Evolutionary conservation across 2,329 filamentous ascomycete species (phyloP), one percentile per base, ranked within the genome.

Genomic region (Aspergillus nomiae): DNA sequence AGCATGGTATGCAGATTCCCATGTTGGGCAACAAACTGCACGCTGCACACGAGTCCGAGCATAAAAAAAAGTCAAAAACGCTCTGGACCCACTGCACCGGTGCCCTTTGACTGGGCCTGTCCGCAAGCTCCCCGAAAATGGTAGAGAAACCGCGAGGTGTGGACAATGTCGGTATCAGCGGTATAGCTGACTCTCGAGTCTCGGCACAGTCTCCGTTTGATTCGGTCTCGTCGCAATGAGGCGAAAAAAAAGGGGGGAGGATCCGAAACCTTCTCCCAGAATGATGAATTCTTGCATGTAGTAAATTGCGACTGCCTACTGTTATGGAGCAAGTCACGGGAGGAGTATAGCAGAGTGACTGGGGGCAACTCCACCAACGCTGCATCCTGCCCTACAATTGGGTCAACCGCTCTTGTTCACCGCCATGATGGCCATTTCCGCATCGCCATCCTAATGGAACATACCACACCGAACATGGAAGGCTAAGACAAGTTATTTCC

Each of bases 401-500:
- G 68, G 51, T 63, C 65, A 48, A 51, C 45, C 28, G 53, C 60
- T 46, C 46, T 56, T 64, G 61, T 69, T 66, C 68, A 70, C 68
- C 68, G 68, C 68, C 63, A 70, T 60, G 64, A 67, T 62, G 61
- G 48, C 48, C 48, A 51, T 32, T 32, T 34, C 48, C 16, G 28
- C 48, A 60, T 55, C 65, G 62, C 66, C 67, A 65, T 67, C 62
- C 28, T 36, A 50, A 59, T 43, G 32, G 58, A 50, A 60, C 36
- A 55, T 58, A 66, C 50, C 65, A 60, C 38, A 45, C 61, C 54
- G 38, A 51, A 32, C 7, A 7, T 32, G 54, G 64, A 62, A 57
- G 43, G 51, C 30, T 55, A 55, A 55, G 46, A 28, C 26, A 28
- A 30, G 26, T 28, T 5, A 10, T 30, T 26, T 19, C 26, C 14